phyloP scores from a whole-genome alignment of 768 basidiomycete species.

The Mycena galericulata region DNA sequence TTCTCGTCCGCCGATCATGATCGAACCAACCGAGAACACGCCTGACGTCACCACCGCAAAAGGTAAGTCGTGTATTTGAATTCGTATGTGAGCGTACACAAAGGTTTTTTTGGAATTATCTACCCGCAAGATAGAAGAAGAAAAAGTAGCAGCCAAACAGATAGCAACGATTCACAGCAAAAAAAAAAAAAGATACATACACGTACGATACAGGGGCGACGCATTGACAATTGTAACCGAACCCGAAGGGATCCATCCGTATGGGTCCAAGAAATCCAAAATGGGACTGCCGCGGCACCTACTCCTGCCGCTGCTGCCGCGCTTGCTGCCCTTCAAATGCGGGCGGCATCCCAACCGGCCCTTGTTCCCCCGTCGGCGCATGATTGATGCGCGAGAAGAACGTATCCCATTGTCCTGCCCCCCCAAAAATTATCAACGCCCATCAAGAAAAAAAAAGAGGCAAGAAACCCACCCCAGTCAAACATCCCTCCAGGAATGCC shows the following conservation, averaged over 20 bases:
- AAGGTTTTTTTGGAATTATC: too few relatives aligned
- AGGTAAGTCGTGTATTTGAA: too few relatives aligned
- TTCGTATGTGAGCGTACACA: too few relatives aligned
- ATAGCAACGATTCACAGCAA: slow-evolving; percentile 14
- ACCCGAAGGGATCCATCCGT: background rate
- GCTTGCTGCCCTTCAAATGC: background rate
- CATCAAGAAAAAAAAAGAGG: slow-evolving; percentile 3
- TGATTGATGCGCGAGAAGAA: slow-evolving; percentile 76
- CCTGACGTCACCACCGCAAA: too few relatives aligned
- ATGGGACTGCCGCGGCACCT: background rate
- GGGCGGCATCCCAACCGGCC: background rate
- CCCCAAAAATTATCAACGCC: slow-evolving; percentile 6
- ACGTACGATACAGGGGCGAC: slow-evolving; percentile 4
- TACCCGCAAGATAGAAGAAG: too few relatives aligned
- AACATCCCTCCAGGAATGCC: slow-evolving; percentile 89
- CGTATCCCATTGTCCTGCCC: slow-evolving; percentile 84
- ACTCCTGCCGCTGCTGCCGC: slow-evolving; percentile 2
- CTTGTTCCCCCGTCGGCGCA: background rate
- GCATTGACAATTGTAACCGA: background rate
- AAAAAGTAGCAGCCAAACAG: background rate
- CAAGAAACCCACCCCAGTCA: slow-evolving; percentile 75
- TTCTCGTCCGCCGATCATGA: too few relatives aligned
- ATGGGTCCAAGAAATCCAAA: background rate
- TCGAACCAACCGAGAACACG: too few relatives aligned
- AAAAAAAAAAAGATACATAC: background rate